These are phyloP conservation scores for Saturnispora kantuleensis DNA, from an alignment of 805 yeast species.

Conservation along the genomic window DNA sequence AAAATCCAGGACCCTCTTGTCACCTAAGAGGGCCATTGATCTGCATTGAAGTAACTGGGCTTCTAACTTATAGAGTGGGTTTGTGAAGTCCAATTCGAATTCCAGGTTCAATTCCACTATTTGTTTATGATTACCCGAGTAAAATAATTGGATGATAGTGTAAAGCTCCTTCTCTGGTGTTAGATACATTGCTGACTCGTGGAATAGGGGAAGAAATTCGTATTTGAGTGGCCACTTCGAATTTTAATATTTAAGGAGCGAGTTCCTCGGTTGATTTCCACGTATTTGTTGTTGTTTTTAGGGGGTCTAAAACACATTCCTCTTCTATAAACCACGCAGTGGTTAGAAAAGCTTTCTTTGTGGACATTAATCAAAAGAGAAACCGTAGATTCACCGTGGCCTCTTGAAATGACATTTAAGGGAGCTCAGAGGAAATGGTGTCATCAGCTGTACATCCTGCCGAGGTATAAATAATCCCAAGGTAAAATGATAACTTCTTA, in stretches of 20 bases:
- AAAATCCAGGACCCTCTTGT: too few relatives aligned
- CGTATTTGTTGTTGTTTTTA: neutral
- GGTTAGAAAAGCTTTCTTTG: too few relatives aligned
- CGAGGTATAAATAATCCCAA: too few relatives aligned
- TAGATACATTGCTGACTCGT: constrained; percentile 11
- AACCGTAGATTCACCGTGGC: too few relatives aligned
- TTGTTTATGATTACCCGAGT: constrained; percentile 19
- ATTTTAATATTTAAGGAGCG: neutral
- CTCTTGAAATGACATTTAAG: too few relatives aligned
- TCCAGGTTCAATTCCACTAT: constrained; percentile 14
- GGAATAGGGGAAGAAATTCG: neutral
- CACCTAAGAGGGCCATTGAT: constrained; percentile 8
- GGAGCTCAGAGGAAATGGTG: too few relatives aligned
- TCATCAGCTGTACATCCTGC: too few relatives aligned
- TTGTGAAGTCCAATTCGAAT: constrained; percentile 20
- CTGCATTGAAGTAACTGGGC: constrained; percentile 21
- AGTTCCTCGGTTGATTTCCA: too few relatives aligned
- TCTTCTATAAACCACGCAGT: too few relatives aligned
- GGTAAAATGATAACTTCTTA: too few relatives aligned
- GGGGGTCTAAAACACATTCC: neutral
- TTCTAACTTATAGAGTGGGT: constrained; percentile 18
- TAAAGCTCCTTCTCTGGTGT: constrained; percentile 21
- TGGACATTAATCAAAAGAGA: too few relatives aligned
- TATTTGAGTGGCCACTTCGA: neutral
- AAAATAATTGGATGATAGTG: constrained; percentile 24